A percentile compares a stretch with the other conserved stretches of the same genome.
These are phyloP conservation scores for Acer negundo DNA, from an alignment of 345 rosid genomes.

Conservation along the genomic window DNA sequence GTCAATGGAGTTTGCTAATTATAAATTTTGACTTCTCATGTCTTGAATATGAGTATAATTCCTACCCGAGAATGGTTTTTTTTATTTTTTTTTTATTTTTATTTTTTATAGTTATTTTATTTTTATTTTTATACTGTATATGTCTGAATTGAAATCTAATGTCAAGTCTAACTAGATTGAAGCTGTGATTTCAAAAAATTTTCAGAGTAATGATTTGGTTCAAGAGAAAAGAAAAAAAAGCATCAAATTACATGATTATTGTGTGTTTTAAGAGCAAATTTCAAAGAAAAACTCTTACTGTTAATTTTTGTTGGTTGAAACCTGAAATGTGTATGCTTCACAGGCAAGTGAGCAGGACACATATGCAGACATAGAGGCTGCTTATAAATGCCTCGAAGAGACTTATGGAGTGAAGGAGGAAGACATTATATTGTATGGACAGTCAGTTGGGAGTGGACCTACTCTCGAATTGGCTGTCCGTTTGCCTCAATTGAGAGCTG, in stretches of 20 bases:
- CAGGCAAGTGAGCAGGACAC: constrained; percentile 91
- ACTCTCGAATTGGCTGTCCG: constrained; percentile 68
- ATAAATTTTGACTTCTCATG: background rate
- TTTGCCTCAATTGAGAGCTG: constrained; percentile 67
- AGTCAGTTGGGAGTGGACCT: constrained; percentile 93
- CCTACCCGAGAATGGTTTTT: too few relatives aligned
- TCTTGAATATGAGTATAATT: background rate
- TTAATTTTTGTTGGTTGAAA: background rate
- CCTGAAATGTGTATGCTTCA: background rate
- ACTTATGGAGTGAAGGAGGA: constrained; percentile 62
- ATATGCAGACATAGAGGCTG: constrained; percentile 89
- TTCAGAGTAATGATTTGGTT: background rate
- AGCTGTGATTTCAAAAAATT: too few relatives aligned
- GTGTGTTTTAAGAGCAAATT: too few relatives aligned
- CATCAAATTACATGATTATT: too few relatives aligned
- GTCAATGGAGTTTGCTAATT: background rate
- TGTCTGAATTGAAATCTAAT: background rate
- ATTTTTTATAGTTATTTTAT: too few relatives aligned
- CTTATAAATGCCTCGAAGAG: constrained; percentile 64
- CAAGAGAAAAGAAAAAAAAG: background rate
- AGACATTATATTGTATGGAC: constrained; percentile 78
- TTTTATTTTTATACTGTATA: background rate
- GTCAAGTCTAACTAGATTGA: background rate
- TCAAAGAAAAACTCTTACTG: background rate
- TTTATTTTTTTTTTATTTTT: too few relatives aligned